Percentiles rank a stretch among this genome's conserved stretches.
phyloP scores from a whole-genome alignment of 805 yeast species.

The Barnettozyma populi region DNA sequence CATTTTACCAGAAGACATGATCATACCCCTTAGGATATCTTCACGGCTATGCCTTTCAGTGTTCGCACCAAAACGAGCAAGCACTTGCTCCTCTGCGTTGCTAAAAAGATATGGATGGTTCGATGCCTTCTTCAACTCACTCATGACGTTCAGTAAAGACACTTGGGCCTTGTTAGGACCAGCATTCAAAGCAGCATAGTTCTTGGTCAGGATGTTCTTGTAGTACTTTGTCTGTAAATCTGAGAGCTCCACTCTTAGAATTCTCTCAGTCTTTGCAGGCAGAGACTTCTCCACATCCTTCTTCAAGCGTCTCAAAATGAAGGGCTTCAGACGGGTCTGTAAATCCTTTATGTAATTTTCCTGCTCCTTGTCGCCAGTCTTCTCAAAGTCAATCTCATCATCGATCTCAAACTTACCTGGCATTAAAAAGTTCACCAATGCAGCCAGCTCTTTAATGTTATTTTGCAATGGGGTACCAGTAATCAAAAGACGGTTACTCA shows the following conservation, averaged over 20 bases:
- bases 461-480: slow-evolving; percentile 99
- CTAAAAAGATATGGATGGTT: slow-evolving; percentile 96
- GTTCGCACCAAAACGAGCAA: slow-evolving; percentile 53
- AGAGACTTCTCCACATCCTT: slow-evolving; percentile 96
- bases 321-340: slow-evolving; percentile 84
- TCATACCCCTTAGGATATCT: slow-evolving; percentile 78
- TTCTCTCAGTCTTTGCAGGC: slow-evolving; percentile 94
- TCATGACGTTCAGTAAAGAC: slow-evolving; percentile 86
- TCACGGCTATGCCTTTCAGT: slow-evolving; percentile 56
- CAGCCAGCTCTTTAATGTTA: slow-evolving; percentile 91
- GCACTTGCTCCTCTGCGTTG: slow-evolving; percentile 80
- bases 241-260: slow-evolving; percentile 88
- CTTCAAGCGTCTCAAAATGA: slow-evolving; percentile 85
- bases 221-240: slow-evolving; percentile 94
- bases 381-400: slow-evolving; percentile 91
- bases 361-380: slow-evolving; percentile 71
- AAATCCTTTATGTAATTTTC: slow-evolving; percentile 83
- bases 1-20: slow-evolving; percentile 98
- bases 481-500: slow-evolving; percentile 77
- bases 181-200: slow-evolving; percentile 77
- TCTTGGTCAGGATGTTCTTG: slow-evolving; percentile 86
- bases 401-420: slow-evolving; percentile 90
- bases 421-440: slow-evolving; percentile 90
- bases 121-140: slow-evolving; percentile 92
- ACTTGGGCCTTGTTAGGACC: slow-evolving; percentile 71